Percentiles rank a stretch among this genome's conserved stretches.
Conservation (phyloP, 495 filamentous ascomycete species). For the Trypethelium eluteriae region DNA sequence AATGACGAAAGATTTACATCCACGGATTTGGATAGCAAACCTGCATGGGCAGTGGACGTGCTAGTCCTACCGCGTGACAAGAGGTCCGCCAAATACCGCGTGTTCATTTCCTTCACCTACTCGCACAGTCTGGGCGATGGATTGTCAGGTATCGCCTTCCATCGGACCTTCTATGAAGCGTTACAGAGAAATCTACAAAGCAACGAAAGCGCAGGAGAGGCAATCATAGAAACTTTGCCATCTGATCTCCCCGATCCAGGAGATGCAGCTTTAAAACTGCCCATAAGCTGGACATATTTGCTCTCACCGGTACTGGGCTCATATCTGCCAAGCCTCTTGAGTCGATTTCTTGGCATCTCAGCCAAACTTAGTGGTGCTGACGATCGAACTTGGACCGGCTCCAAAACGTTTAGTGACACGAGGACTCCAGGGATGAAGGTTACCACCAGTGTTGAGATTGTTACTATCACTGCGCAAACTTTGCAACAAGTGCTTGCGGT, state of each 20-base stretch:
- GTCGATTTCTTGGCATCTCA: neutral
- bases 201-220: neutral
- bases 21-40: neutral
- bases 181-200: neutral
- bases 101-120: neutral
- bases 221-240: neutral
- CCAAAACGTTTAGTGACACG: neutral
- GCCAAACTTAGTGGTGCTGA: neutral
- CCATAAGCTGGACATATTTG: neutral
- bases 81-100: neutral
- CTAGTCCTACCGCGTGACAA: neutral
- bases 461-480: neutral
- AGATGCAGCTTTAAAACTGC: neutral
- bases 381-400: neutral
- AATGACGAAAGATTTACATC: neutral
- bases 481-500: neutral
- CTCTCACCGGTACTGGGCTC: neutral
- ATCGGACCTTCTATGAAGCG: neutral
- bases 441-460: neutral
- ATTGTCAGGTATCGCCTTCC: neutral
- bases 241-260: neutral
- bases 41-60: neutral
- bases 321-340: neutral
- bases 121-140: constrained; percentile 6
- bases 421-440: neutral